A percentile compares a stretch with the other conserved stretches of the same genome.
These are phyloP conservation scores for Smittium culicis DNA, from an alignment of 371 early-diverging fungal genomes.

Conservation along the genomic window DNA sequence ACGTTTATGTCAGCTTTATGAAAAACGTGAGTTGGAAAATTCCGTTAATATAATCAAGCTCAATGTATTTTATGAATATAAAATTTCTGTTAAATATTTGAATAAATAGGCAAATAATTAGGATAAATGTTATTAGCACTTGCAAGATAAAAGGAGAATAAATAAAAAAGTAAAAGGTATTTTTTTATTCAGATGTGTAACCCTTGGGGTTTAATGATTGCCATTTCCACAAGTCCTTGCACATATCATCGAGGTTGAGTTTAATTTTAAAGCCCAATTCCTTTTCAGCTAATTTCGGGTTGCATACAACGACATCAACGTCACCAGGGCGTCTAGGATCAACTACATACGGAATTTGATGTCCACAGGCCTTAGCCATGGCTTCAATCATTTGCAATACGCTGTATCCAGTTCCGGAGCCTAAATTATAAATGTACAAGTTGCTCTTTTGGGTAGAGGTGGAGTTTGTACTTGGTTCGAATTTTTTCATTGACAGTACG, in stretches of 20 bases:
- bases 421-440: constrained; percentile 57
- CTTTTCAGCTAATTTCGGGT: constrained; percentile 49
- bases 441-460: constrained; percentile 27
- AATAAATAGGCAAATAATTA: no score
- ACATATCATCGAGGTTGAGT: constrained; percentile 52
- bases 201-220: constrained; percentile 58
- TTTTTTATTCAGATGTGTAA: no score
- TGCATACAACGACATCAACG: constrained; percentile 61
- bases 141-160: no score
- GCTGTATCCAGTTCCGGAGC: constrained; percentile 67
- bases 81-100: no score
- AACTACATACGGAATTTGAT: constrained; percentile 45
- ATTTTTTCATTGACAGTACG: constrained; percentile 53
- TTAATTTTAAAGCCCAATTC: constrained; percentile 64
- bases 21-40: no score
- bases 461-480: neutral
- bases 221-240: constrained; percentile 75
- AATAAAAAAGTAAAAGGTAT: no score
- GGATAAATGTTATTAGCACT: no score
- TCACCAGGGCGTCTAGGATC: constrained; percentile 63
- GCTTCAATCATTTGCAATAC: constrained; percentile 71
- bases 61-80: no score
- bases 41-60: no score
- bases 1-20: no score
- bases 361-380: constrained; percentile 53